Evolutionary conservation across 139 green algal species (phyloP), one percentile per base, ranked within the genome.

Genomic region (Mychonastes homosphaera): DNA sequence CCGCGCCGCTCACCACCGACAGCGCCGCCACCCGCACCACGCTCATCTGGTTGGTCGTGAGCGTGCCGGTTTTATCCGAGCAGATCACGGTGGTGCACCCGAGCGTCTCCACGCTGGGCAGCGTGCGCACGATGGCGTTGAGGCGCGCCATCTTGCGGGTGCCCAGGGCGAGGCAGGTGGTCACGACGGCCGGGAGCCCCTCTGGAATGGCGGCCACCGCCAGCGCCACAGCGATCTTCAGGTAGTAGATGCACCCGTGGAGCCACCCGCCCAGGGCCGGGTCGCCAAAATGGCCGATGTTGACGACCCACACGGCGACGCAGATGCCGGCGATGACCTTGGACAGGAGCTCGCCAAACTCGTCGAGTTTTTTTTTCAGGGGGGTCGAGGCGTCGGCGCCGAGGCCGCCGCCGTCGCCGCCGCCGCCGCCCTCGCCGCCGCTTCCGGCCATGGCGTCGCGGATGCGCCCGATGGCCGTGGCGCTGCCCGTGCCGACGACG

Each of bases 121-220:
- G 74, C 26, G 71, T 77, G 36, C 82, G 72, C 21, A 88, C 78
- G 23, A 90, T 86, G 47, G 72, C 68, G 35, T 83, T 82, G 49
- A 84, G 70, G 67, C 79, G 51, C 9, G 84, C 84, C 84, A 92
- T 92, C 67, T 88, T 87, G 12, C 84, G 58, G 10, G 84, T 92
- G n/a, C 84, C 84, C n/a, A 92, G 78, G 21, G 84, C 84, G 33
- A 92, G 71, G 65, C 84, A 92, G 28, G 84, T 92, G 29, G 84
- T 92, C 16, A 92, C 84, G 33, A 92, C 84, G 4, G 84, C 84
- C 4, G 84, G 84, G 24, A 92, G 72, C 30, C 84, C 84, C 62
- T 93, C 85, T 7, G 86, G 86, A 34, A 94, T 94, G 39, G 86
- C 86, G 1, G 86, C 86, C 28, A 94, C 86, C 1, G 86, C 86